These are phyloP conservation scores for Phytophthora cryptogea DNA, from an alignment of 352 stramenopile species.

Conservation along the genomic window DNA sequence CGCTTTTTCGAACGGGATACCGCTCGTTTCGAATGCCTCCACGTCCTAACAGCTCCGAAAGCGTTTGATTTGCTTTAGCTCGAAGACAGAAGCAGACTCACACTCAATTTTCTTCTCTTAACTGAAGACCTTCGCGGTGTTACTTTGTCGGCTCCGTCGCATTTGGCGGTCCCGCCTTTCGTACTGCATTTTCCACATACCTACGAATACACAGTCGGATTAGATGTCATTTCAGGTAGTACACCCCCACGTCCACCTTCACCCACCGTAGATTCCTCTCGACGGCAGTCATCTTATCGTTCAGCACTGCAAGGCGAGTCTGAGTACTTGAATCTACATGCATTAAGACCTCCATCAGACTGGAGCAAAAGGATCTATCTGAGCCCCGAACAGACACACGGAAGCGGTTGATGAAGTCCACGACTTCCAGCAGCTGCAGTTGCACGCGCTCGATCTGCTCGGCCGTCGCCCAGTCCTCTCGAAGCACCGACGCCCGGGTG, in stretches of 20 bases:
- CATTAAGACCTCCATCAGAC: not conserved
- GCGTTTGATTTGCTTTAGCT: conserved; percentile 3
- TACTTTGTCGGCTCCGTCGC: not conserved
- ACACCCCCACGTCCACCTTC: not conserved
- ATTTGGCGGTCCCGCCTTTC: conserved; percentile 9
- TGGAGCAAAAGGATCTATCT: not conserved
- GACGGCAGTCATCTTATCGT: conserved; percentile 48
- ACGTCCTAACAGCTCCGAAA: conserved; percentile 25
- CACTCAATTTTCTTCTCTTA: conserved; percentile 1
- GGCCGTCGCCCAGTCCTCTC: conserved; percentile 57
- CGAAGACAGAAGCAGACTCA: not conserved
- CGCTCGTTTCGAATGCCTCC: conserved; percentile 55
- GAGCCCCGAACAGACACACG: conserved; percentile 29
- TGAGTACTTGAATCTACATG: conserved; percentile 51
- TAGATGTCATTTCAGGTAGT: no score
- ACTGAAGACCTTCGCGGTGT: not conserved
- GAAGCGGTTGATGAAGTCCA: conserved; percentile 70
- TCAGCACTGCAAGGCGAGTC: conserved; percentile 40
- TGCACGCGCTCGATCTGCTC: conserved; percentile 55
- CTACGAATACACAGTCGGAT: conserved; percentile 15
- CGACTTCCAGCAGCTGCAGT: conserved; percentile 56
- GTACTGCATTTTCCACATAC: conserved; percentile 46
- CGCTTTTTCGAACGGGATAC: conserved; percentile 52
- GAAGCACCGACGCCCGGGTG: conserved; percentile 37
- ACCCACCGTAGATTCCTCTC: conserved; percentile 50